Base-by-base conservation (phyloP, 768 basidiomycete genomes). In the Tricholoma flavovirens region DNA sequence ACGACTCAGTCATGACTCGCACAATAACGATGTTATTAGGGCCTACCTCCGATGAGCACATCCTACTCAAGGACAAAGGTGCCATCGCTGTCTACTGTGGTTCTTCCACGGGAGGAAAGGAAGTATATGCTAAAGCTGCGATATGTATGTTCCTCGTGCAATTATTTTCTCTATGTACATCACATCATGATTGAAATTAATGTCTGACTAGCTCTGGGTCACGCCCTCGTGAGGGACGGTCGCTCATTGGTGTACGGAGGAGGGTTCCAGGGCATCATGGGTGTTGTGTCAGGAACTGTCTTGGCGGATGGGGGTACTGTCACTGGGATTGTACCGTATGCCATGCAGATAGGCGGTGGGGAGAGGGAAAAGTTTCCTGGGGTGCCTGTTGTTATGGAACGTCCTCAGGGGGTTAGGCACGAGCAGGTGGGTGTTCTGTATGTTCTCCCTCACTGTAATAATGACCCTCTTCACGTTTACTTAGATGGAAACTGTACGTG, bases 181-280 rank as follows among this genome's bases (percentile, higher is more conserved):
- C 3, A 40, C 38, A 9, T 17, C 5, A 2, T 9, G 2, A 3
- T 21, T 21, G 17, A 17, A 4, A 42, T 42, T 19, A 8, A 35
- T 17, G 43, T 57, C 38, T 32, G 32, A 46, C 42, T 62, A 89
- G 90, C 91, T 19, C 64, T 97, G 11, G 94, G 90, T 36, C 69
- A 73, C 45, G 90, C 93, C 0, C 71, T 96, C 24, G 90, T 83
- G 2, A 69, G 69, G 7, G 71, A 78, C 14, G 73, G 78, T 0
- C 75, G 86, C 2, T 80, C 84, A 3, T 76, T 97, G 12, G 80
- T 98, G 2, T 98, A 97, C 66, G 94, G 94, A 2, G 94, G 94
- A 6, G 94, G 93, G 0, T 76, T 77, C 17, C 76, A 77, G 42
- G 94, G 94, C 1, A 77, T 96, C 59, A 97, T 97, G 94, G 94